Base-by-base conservation (phyloP, 2,329 filamentous ascomycete species). In the Didymella segeticola region DNA sequence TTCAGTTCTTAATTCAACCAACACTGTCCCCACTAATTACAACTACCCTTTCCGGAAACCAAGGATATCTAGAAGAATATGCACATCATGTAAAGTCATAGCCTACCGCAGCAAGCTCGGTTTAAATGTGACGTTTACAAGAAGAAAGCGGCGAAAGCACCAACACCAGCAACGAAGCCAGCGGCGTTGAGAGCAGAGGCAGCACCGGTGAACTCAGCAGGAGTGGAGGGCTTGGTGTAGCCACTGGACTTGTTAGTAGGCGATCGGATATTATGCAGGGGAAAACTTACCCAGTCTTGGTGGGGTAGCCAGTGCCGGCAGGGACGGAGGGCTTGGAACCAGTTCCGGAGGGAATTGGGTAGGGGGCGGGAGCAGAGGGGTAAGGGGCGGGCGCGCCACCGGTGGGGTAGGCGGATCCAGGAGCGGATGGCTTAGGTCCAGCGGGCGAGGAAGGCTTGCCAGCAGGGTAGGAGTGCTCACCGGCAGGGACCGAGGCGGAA, bases 71-170 rank as follows among this genome's bases (percentile, higher is more conserved):
- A 46, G 56, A 64, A 68, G 49, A 55, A 61, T 63, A 57, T 61
- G 64, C 60, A 57, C 59, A 68, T 72, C 71, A 57, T 75, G 71
- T 67, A 74, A 74, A 69, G 71, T 73, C 72, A 73, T 73, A 75
- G 72, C 71, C 61, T 67, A 61, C 64, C 63, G 49, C 25, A 56
- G 60, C 57, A 67, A 57, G 68, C 66, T 70, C 34, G 66, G 55
- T 70, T 70, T 63, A 62, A 62, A 61, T 49, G 70, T 73, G 71
- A 72, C 70, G 56, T 74, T 74, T 75, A 76, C 70, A 76, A 71
- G 72, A 76, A 75, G 64, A 76, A 63, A 71, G 73, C 73, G 57
- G 73, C 73, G 64, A 76, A 66, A 63, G 72, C 73, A 74, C 73
- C 73, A 61, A 75, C 62, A 71, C 71, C 73, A 46, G 73, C 73